Percentiles rank a stretch among this genome's conserved stretches.
These are phyloP conservation scores for Fraxinus sp. DNA, from an alignment of 305 asterid genomes.

Conservation along the genomic window DNA sequence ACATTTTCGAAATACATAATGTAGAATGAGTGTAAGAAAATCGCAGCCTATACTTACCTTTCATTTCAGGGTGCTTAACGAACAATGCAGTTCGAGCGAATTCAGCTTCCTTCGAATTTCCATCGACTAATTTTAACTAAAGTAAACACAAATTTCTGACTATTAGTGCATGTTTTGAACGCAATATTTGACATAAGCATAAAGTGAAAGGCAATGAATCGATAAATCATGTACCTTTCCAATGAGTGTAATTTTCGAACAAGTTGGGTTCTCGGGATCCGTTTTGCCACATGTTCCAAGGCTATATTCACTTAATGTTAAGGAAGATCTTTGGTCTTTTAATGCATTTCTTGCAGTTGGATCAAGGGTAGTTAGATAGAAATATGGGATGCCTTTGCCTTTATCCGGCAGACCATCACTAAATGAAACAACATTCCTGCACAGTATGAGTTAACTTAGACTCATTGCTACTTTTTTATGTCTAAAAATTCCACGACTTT, in stretches of 20 bases:
- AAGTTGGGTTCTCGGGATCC: constrained; percentile 83
- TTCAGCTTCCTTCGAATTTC: constrained; percentile 57
- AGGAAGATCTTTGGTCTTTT: constrained; percentile 70
- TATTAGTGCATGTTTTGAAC: background rate
- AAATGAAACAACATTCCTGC: constrained; percentile 82
- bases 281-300: constrained; percentile 69
- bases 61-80: constrained; percentile 79
- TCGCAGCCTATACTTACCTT: constrained; percentile 36
- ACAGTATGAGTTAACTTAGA: background rate
- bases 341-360: constrained; percentile 77
- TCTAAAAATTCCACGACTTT: background rate
- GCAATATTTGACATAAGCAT: background rate
- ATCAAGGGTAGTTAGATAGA: constrained; percentile 80
- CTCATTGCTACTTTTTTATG: background rate
- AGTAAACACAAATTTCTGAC: background rate
- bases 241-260: constrained; percentile 75
- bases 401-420: constrained; percentile 78
- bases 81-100: constrained; percentile 66
- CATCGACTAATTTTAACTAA: constrained; percentile 48
- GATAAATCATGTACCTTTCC: constrained; percentile 58
- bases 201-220: background rate
- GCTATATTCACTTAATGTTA: constrained; percentile 71
- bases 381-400: constrained; percentile 81
- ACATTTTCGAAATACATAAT: background rate
- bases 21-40: background rate